phyloP scores from a whole-genome alignment of 345 rosid genomes.

The Streptanthus diversifolius region DNA sequence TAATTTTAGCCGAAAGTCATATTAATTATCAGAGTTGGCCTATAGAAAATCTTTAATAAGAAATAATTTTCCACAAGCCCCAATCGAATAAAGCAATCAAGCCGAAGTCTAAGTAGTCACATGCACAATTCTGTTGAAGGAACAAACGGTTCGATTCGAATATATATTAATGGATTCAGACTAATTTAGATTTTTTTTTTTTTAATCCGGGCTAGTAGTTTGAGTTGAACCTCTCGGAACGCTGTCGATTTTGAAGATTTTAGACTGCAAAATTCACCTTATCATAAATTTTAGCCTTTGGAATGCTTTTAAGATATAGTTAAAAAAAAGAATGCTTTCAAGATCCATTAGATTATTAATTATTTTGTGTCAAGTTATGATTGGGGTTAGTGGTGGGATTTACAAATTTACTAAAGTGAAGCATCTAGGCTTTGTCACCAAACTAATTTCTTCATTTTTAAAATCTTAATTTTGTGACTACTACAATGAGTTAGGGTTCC shows the following conservation, averaged over 20 bases:
- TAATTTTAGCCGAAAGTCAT: not conserved
- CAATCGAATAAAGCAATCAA: not conserved
- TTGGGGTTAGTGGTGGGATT: conserved; percentile 32
- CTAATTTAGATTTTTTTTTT: not conserved
- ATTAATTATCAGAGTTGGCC: not conserved
- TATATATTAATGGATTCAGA: not conserved
- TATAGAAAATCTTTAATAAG: not conserved
- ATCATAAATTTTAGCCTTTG: not conserved
- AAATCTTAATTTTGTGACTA: not conserved
- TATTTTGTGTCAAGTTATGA: conserved; percentile 35
- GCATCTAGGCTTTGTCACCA: conserved; percentile 26
- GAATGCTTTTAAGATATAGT: conserved; percentile 5
- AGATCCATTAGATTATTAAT: conserved; percentile 19
- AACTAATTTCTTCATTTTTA: not conserved
- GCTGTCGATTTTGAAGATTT: not conserved
- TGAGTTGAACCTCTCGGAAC: not conserved
- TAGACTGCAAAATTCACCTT: not conserved
- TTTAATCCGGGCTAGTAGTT: not conserved
- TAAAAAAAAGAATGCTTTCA: not conserved
- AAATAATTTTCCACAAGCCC: not conserved
- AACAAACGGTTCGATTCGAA: not conserved
- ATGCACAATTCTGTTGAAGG: not conserved
- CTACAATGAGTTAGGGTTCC: conserved; percentile 26
- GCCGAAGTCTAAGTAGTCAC: not conserved
- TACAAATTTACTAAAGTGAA: conserved; percentile 34